These are phyloP conservation scores for Prunus armeniaca DNA, from an alignment of 306 rosid genomes.

Conservation along the genomic window DNA sequence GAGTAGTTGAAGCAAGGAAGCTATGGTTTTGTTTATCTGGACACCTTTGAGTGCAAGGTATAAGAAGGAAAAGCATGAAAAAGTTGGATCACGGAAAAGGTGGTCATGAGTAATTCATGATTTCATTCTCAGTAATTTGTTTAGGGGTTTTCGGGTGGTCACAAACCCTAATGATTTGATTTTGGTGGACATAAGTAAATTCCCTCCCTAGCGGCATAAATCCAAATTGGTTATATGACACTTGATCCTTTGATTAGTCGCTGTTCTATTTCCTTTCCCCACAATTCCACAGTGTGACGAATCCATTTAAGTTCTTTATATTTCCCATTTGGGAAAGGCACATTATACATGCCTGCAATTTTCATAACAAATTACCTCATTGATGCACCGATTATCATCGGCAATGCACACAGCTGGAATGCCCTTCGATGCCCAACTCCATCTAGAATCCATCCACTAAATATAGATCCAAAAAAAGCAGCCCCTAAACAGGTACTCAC, in stretches of 20 bases:
- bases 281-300: not conserved
- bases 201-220: not conserved
- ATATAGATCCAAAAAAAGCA: constrained; percentile 75
- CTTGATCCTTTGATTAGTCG: not conserved
- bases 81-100: not conserved
- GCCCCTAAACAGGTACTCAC: constrained; percentile 87
- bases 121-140: not conserved
- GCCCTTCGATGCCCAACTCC: constrained; percentile 84
- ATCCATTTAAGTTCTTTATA: not conserved
- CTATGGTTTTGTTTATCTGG: not conserved
- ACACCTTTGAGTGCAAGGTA: not conserved
- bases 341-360: not conserved
- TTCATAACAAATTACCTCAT: constrained; percentile 50
- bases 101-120: not conserved
- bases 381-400: constrained; percentile 80
- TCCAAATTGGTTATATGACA: not conserved
- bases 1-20: not conserved
- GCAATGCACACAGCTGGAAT: constrained; percentile 81
- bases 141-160: not conserved
- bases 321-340: not conserved
- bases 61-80: constrained; percentile 2
- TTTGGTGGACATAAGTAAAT: not conserved
- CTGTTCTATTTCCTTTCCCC: not conserved
- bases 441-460: constrained; percentile 77
- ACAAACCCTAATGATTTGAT: not conserved